A percentile compares a stretch with the other conserved stretches of the same genome.
Conservation (phyloP, 371 early-diverging fungal genomes). For the Syncephalastrum monosporum region DNA sequence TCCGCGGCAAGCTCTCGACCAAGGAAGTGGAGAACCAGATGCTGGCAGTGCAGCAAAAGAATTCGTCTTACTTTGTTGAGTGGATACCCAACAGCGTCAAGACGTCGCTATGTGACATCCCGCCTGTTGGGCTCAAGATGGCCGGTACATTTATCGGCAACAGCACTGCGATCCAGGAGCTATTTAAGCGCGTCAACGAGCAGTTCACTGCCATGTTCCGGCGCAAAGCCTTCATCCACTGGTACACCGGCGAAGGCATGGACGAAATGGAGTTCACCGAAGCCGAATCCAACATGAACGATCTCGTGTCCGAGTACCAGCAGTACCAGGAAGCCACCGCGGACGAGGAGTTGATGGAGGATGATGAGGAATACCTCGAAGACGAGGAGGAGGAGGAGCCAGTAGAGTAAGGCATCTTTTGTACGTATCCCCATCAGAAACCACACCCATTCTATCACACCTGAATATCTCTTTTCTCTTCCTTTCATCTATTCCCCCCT, state of each 20-base stretch:
- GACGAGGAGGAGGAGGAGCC: slow-evolving; percentile 30
- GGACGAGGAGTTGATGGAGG: slow-evolving; percentile 60
- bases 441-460: no score
- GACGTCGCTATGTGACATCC: slow-evolving; percentile 95
- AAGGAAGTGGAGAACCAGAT: slow-evolving; percentile 98
- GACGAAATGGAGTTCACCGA: slow-evolving; percentile 81
- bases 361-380: slow-evolving; percentile 42
- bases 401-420: slow-evolving; percentile 3
- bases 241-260: slow-evolving; percentile 95
- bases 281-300: slow-evolving; percentile 86
- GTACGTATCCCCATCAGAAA: no score
- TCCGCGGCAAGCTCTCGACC: slow-evolving; percentile 96
- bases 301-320: slow-evolving; percentile 94
- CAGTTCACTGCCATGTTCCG: slow-evolving; percentile 91
- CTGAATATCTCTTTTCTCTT: no score
- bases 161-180: slow-evolving; percentile 95
- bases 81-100: slow-evolving; percentile 99
- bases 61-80: slow-evolving; percentile 93
- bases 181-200: slow-evolving; percentile 93
- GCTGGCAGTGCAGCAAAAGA: slow-evolving; percentile 87
- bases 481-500: no score
- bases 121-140: slow-evolving; percentile 93
- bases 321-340: slow-evolving; percentile 91
- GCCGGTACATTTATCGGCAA: slow-evolving; percentile 96
- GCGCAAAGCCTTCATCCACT: slow-evolving; percentile 90